Base-by-base conservation (phyloP, 192 early-diverging fungal genomes). In the Coemansia sp. region DNA sequence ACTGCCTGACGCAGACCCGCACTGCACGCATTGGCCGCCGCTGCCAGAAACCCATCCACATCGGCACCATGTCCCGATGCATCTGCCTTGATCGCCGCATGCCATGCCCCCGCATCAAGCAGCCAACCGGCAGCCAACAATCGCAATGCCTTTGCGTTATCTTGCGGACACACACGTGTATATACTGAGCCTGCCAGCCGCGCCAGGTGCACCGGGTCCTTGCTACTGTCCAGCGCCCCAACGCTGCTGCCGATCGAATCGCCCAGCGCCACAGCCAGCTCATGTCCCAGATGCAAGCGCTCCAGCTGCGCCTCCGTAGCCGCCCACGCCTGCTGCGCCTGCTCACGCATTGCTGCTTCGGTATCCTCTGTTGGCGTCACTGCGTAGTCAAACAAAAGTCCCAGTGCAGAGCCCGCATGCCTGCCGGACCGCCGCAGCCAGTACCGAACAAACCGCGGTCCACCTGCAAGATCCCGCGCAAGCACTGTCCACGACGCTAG, bases 361-460 rank as follows among this genome's bases (percentile, higher is more conserved):
- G 22, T 25, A 9, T 48, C 23, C 2, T 11, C 25, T 5, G 56
- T 2, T 11, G 68, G 41, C 4, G 57, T 67, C 11, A 41, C 38
- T 13, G 70, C 70, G 33, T 64, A 55, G 40, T 63, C 76, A 50
- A 79, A 70, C 47, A 79, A 28, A 37, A 67, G 57, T 2, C 64
- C 71, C 37, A 79, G 56, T 6, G 68, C 74, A 3, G 74, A 64
- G 29, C 37, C 33, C 5, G 64, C 68, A 19, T 55, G 50, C 22
- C 36, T 58, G 34, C 67, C 60, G 11, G 61, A 57, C 19, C 53
- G 50, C 19, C 45, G 38, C 50, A 74, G 64, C 75, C 75, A 72
- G 34, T 61, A 59, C 29, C 61, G 61, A 14, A 74, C 67, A 63
- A 79, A 79, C 48, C 66, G 67, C 2, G 70, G 62, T 1, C 70